These are phyloP conservation scores for Eimeria necatrix DNA, from an alignment of 169 alveolate genomes.

Conservation along the genomic window DNA sequence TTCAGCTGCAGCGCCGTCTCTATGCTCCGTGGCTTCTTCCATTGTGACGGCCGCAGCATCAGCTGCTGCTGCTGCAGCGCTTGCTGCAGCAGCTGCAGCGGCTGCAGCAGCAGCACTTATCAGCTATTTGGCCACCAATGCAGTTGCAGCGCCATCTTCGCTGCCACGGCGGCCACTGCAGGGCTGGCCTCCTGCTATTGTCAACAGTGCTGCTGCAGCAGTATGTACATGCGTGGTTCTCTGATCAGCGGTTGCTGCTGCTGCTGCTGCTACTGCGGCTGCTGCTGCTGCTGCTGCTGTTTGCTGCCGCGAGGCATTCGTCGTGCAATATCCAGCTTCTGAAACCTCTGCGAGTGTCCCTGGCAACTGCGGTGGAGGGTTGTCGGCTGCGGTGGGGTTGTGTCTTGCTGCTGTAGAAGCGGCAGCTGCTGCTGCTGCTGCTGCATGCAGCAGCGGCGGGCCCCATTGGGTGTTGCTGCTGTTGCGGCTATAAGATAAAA, in stretches of 20 bases:
- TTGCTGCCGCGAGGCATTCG: not conserved
- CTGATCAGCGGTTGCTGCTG: not conserved
- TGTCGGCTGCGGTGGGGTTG: not conserved
- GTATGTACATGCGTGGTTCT: no score
- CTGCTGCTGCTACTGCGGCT: not conserved
- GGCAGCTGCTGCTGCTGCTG: not conserved
- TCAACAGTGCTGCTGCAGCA: no score
- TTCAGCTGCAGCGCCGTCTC: not conserved
- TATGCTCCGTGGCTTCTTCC: not conserved
- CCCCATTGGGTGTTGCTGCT: not conserved
- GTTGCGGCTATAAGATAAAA: not conserved
- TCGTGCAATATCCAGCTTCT: not conserved
- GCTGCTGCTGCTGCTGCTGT: not conserved
- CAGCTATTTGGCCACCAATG: not conserved
- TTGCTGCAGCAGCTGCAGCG: conserved; percentile 32
- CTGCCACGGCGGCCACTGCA: no score
- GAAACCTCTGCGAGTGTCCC: not conserved
- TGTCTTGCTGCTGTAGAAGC: not conserved
- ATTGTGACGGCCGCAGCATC: not conserved
- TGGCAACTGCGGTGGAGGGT: not conserved
- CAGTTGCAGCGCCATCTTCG: no score
- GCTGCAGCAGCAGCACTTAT: not conserved
- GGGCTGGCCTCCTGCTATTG: no score
- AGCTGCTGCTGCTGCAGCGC: conserved; percentile 71
- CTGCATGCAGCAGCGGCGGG: not conserved